Base-by-base conservation (phyloP, 805 yeast species). In the Teunomyces atbi region DNA sequence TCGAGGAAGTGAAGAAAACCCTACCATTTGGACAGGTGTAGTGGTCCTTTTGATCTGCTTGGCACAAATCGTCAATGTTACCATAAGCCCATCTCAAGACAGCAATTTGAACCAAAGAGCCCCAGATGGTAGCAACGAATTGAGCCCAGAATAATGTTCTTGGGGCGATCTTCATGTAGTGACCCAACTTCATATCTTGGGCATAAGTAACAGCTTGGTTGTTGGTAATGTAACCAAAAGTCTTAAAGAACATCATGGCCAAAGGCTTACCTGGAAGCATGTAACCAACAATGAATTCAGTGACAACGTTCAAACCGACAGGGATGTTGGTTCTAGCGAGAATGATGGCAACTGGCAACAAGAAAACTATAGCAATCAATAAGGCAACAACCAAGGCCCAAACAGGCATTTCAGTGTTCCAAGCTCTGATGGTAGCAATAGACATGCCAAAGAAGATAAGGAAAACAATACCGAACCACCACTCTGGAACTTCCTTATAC, bases 201-300 rank as follows among this genome's bases (percentile, higher is more conserved):
- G 81, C 76, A 59, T 67, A 70, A 15, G 71, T 62, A 44, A 75
- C 69, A n/a, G 77, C 79, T 58, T 76, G 80, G 49, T 62, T 66
- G 55, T 70, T 73, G 43, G 78, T 69, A 57, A 74, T 76, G 61
- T 70, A 76, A 39, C 78, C 78, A 48, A 61, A 75, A 23, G 76
- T 70, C 57, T 75, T 71, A 64, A 74, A 68, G 50, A 73, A 67
- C 74, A 76, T 68, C 68, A 69, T 72, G 21, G 76, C 77, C 51
- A 72, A 52, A 38, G 78, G 78, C 57, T 72, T 73, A 49, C 79
- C 79, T 50, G 76, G 75, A 44, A 70, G 50, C 72, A 71, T 68
- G 62, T 71, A 71, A 52, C 76, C 76, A 45, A 69, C 53, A 43
- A 71, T 66, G 50, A 70, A 69, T 52, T 71, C 76, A 18, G 74